Base-by-base conservation (phyloP, 179 eudicot genomes). In the Dionaea muscipula region DNA sequence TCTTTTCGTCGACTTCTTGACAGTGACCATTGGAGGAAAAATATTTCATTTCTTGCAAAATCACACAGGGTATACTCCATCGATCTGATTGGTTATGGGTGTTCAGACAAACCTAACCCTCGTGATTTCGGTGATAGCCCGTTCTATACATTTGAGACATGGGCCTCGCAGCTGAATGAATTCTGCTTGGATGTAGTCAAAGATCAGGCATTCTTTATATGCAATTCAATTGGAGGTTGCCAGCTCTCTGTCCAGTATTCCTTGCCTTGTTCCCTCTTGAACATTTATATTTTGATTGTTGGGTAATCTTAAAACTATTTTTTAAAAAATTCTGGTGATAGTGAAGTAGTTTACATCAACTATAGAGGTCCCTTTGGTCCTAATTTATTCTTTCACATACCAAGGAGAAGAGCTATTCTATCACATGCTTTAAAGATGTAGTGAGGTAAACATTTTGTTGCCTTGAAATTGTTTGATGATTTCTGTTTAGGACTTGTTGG, bases 1-100 rank as follows among this genome's bases (percentile, higher is more conserved):
- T 4, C 10, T 1, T 6, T 14, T 18, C 6, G 8, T 43, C 18
- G 5, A 11, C 12, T 59, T 62, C 17, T 38, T 18, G 35, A 52
- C 88, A 90, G 98, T 71, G 98, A 86, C 61, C 98, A 91, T 50
- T 91, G 98, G 98, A 82, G 95, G 83, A 91, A 91, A 76, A 91
- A 91, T 59, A 69, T 84, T 48, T 75, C 88, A 37, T 78, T 77
- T 65, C 84, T 91, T 55, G 98, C 81, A 55, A 64, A 70, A 52
- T 73, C 84, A 27, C 82, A 86, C 66, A 81, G 88, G 74, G 98
- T 91, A 12, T 91, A 69, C 65, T 66, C 95, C 36, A 84, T 91
- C 51, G 98, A 91, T 73, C 94, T 91, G 47, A 79, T 91, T 64
- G 98, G 98, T 17, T 91, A 91, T 75, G 98, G 98, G 54, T 84